phyloP scores from a whole-genome alignment of 1,139 yeast species.

The Zygosaccharomyces sapae region DNA sequence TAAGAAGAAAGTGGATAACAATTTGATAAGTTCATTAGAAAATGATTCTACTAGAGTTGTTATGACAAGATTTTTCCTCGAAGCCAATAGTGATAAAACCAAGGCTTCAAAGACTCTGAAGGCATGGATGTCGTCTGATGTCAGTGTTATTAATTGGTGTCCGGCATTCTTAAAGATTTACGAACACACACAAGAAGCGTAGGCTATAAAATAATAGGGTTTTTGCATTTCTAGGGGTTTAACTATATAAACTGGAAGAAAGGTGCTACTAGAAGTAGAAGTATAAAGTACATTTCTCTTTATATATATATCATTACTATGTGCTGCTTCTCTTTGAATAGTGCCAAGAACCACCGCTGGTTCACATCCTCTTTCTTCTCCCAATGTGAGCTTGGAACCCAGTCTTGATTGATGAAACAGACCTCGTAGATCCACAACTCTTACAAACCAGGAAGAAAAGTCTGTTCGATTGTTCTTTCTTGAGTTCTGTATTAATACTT shows the following conservation, averaged over 20 bases:
- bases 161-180: conserved; percentile 35
- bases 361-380: conserved; percentile 36
- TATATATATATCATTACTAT: conserved; percentile 8
- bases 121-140: conserved; percentile 35
- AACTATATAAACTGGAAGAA: conserved; percentile 9
- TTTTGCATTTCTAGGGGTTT: background rate
- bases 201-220: background rate
- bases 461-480: conserved; percentile 93
- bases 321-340: background rate
- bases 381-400: conserved; percentile 97
- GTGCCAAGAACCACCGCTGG: conserved; percentile 9
- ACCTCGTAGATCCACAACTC: conserved; percentile 96
- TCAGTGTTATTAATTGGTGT: conserved; percentile 34
- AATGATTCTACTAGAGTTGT: conserved; percentile 21
- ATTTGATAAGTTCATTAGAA: conserved; percentile 23
- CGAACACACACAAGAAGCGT: conserved; percentile 12
- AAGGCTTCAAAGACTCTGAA: conserved; percentile 22
- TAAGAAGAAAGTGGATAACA: conserved; percentile 25
- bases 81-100: conserved; percentile 13
- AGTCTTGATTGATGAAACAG: conserved; percentile 94
- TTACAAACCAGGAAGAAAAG: conserved; percentile 96
- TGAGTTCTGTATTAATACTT: conserved; percentile 92
- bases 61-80: conserved; percentile 23
- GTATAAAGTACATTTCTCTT: conserved; percentile 10
- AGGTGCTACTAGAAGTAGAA: background rate